Evolutionary conservation across 768 basidiomycete species (phyloP).

Genomic region (Naematelia aurantialba): DNA sequence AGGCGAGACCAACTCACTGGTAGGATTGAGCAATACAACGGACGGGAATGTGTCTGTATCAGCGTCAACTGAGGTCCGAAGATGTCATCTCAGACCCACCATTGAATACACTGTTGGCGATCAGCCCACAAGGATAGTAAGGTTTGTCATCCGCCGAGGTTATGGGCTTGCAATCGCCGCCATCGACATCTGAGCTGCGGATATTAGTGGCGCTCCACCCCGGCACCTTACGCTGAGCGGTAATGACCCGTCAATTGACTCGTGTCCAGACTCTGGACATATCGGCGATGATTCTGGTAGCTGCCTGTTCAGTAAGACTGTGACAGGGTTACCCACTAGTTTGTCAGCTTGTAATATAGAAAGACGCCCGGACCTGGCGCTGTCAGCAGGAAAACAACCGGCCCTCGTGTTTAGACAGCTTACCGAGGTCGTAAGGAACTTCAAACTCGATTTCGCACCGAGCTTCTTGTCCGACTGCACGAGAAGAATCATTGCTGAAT

Average conservation of each 20-base stretch:
- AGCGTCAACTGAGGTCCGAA: background rate
- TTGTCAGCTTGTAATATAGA: conserved; percentile 77
- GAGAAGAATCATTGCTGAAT: conserved; percentile 59
- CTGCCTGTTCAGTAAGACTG: conserved; percentile 54
- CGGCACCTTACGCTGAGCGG: conserved; percentile 35
- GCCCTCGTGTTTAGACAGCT: background rate
- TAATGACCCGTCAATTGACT: conserved; percentile 72
- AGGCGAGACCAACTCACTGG: conserved; percentile 46
- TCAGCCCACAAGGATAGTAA: conserved; percentile 92
- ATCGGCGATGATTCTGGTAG: conserved; percentile 97
- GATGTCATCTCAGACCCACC: conserved; percentile 55
- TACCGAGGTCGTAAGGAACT: conserved; percentile 67
- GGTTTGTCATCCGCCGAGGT: conserved; percentile 57
- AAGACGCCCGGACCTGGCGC: conserved; percentile 62
- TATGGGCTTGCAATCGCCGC: conserved; percentile 84
- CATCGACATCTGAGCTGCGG: conserved; percentile 44
- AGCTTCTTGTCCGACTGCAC: conserved; percentile 53
- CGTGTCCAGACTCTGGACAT: conserved; percentile 83
- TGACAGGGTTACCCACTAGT: conserved; percentile 41
- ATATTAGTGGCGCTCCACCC: background rate
- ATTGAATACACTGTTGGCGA: conserved; percentile 96
- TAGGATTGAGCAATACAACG: conserved; percentile 60
- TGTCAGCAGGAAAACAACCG: conserved; percentile 8
- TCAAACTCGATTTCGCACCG: conserved; percentile 79
- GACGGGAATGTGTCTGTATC: conserved; percentile 70